A percentile compares a stretch with the other conserved stretches of the same genome.
phyloP scores from a whole-genome alignment of 2,329 filamentous ascomycete genomes.

The Nigrospora sphaerica region DNA sequence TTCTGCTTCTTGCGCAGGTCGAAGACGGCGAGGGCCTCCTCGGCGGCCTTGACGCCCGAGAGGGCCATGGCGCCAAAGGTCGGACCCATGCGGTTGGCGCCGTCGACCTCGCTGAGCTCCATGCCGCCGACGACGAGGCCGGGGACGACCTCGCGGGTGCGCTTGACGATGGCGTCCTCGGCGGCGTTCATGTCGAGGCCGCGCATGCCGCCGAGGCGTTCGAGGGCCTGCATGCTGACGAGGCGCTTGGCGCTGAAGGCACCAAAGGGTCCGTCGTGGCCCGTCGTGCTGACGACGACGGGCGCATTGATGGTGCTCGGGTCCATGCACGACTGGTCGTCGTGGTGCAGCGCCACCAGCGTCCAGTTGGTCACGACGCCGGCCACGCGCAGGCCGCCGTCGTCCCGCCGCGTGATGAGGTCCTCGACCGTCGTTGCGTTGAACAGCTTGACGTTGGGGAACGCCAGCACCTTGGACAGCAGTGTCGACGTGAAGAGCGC shows the following conservation, averaged over 20 bases:
- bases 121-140: conserved; percentile 91
- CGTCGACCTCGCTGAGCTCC: conserved; percentile 87
- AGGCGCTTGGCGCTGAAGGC: conserved; percentile 88
- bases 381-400: conserved; percentile 60
- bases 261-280: conserved; percentile 85
- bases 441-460: conserved; percentile 94
- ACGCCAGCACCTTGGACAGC: conserved; percentile 71
- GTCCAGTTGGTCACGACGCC: conserved; percentile 97
- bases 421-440: conserved; percentile 92
- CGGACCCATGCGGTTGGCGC: conserved; percentile 79
- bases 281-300: conserved; percentile 80
- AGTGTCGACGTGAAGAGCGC: conserved; percentile 87
- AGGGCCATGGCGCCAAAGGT: conserved; percentile 66
- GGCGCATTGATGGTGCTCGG: conserved; percentile 95
- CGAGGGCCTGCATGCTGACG: conserved; percentile 77
- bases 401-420: conserved; percentile 69
- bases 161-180: conserved; percentile 90
- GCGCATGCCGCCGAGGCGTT: conserved; percentile 84
- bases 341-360: conserved; percentile 78
- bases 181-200: conserved; percentile 88
- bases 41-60: conserved; percentile 82
- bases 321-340: conserved; percentile 93
- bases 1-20: conserved; percentile 74
- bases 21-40: conserved; percentile 74
- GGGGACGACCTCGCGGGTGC: conserved; percentile 79